Base-by-base conservation (phyloP, 2,329 filamentous ascomycete genomes). In the Colletotrichum tofieldiae region DNA sequence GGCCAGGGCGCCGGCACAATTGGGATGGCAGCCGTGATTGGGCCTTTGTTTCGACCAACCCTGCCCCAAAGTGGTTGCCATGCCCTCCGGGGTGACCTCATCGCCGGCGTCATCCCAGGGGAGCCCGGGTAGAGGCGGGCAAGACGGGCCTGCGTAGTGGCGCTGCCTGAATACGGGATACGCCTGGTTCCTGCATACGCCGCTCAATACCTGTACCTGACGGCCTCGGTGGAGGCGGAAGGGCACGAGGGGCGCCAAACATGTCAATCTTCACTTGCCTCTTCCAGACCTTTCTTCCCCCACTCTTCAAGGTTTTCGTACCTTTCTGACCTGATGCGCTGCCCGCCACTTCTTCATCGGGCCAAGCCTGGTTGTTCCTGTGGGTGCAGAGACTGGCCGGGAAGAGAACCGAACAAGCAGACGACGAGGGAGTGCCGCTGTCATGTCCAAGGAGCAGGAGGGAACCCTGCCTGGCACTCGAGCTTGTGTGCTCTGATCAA, bases 11-110 rank as follows among this genome's bases (percentile, higher is more conserved):
- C 63, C 64, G 68, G 68, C 52, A 63, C 63, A 67, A 63, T 45
- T 37, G 51, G 43, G 65, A 68, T 52, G 64, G 20, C 63, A 62
- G 64, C 51, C 56, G 58, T 71, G 64, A 71, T 67, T 71, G 68
- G 64, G 51, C n/a, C 32, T 12, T 23, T 62, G 64, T 67, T 67
- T 56, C 29, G 37, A 55, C 23, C 68, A 29, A 39, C 18, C 49
- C 47, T 55, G 47, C 39, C 63, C 56, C 63, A 39, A 56, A 49
- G 60, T 47, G 54, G 62, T 61, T 67, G 56, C 63, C 56, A 37
- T 61, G 55, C 55, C 41, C 63, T 12, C 51, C 26, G 37, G 37
- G 20, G 49, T 52, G 49, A 54, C 35, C 49, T 52, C 61, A 35
- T 62, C 59, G 45, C 29, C 59, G 35, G 43, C 23, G 23, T 55